Conservation (phyloP, 148 eudicot species). For the Linanthus parryae region DNA sequence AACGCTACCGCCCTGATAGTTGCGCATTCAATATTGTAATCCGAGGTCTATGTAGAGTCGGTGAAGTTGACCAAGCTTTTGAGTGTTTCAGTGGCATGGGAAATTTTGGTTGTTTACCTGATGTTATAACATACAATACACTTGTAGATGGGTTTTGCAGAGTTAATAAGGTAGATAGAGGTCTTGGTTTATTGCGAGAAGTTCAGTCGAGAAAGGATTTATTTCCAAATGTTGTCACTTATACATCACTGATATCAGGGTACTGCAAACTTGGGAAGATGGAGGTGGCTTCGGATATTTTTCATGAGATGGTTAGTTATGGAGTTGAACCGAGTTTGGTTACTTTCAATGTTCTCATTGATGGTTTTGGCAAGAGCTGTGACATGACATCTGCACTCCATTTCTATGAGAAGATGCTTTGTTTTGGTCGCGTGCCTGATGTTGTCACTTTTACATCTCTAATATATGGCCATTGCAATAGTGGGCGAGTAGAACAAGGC, state of each 20-base stretch:
- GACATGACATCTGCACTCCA: conserved; percentile 41
- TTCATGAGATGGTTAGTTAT: conserved; percentile 40
- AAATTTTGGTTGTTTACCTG: conserved; percentile 49
- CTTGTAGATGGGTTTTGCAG: conserved; percentile 60
- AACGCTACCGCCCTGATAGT: conserved; percentile 39
- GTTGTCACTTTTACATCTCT: conserved; percentile 66
- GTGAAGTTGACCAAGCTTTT: conserved; percentile 45
- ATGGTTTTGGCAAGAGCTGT: conserved; percentile 68
- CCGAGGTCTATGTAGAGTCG: conserved; percentile 56
- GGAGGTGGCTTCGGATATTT: conserved; percentile 48
- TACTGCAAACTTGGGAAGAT: conserved; percentile 57
- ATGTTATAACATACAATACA: conserved; percentile 53
- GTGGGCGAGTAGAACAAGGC: conserved; percentile 54
- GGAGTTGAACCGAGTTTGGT: conserved; percentile 52
- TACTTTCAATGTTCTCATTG: conserved; percentile 60
- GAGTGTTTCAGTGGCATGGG: conserved; percentile 40
- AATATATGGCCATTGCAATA: conserved; percentile 60
- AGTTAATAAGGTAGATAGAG: conserved; percentile 42
- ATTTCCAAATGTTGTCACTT: conserved; percentile 64
- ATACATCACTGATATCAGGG: conserved; percentile 62
- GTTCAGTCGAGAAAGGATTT: conserved; percentile 27
- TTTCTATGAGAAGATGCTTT: conserved; percentile 55
- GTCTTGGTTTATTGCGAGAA: conserved; percentile 42
- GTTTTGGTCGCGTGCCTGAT: conserved; percentile 55
- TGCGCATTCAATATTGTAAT: conserved; percentile 63